Evolutionary conservation across 495 filamentous ascomycete species (phyloP), one percentile per base, ranked within the genome.

Genomic region (Aspergillus funiculosus): DNA sequence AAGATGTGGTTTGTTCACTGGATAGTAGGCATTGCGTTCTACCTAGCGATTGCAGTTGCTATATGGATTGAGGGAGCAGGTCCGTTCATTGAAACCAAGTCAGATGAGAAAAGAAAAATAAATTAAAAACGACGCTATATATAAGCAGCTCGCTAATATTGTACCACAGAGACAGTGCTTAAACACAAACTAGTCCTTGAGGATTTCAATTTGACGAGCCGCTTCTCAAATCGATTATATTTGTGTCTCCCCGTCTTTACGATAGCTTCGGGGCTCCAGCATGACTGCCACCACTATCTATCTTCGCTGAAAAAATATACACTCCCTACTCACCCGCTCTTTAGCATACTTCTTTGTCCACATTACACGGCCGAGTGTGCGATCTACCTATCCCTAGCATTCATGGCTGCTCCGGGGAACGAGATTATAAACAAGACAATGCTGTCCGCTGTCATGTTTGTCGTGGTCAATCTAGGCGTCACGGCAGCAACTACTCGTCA

Each of bases 311-410:
- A 83, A 57, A 92, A 87, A 51, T 97, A 97, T 60, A 85, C 82
- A 13, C 67, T 97, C 2, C 92, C 92, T 2, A 57, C 63, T 19
- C 80, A 83, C 53, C 82, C 82, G 3, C 56, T 84, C 28, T 98
- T 97, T 57, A 68, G 67, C 27, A 65, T 57, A 22, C 52, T 91
- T 13, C 66, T 95, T 7, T 94, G 82, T 49, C 89, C 94, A n/a
- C 92, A 97, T 67, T 98, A 96, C 62, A 83, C 82, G 0, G 84
- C 83, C 35, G 94, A 97, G 60, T 89, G 87, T 56, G 37, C 86
- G 2, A 79, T 95, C 46, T 96, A 97, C 57, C 51, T 89, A 20
- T 78, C 82, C n/a, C 62, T 97, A 48, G 77, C 87, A 1, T 55
- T 94, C 17, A 55, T 86, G 10, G 82, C 82, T 28, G 87, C 89